Evolutionary conservation across 2,329 filamentous ascomycete species (phyloP).

Genomic region (Chrysoporthe puriensis): DNA sequence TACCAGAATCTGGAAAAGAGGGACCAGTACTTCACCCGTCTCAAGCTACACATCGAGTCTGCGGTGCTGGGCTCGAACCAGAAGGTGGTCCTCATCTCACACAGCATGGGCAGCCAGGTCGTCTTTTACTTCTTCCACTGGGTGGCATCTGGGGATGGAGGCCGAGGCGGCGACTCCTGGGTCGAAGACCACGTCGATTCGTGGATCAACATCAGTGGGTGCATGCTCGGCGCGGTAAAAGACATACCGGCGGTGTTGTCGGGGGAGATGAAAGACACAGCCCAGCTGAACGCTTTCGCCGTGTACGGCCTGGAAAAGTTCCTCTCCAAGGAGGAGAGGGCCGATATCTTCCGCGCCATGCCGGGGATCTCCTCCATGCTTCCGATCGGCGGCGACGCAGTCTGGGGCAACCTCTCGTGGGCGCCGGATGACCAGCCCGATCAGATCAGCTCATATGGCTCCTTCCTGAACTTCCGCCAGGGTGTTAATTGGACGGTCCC

Average conservation of each 20-base stretch:
- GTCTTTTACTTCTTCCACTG: constrained; percentile 78
- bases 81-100: constrained; percentile 85
- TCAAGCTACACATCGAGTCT: constrained; percentile 90
- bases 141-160: constrained; percentile 79
- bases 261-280: constrained; percentile 98
- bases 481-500: constrained; percentile 66
- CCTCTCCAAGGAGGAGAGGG: constrained; percentile 84
- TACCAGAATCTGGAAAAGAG: constrained; percentile 87
- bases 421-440: constrained; percentile 84
- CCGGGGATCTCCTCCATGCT: constrained; percentile 96
- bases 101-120: constrained; percentile 98
- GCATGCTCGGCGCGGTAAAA: constrained; percentile 95
- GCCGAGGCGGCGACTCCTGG: constrained; percentile 83
- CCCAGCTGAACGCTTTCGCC: constrained; percentile 92
- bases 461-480: constrained; percentile 80
- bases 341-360: constrained; percentile 95
- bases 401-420: constrained; percentile 91
- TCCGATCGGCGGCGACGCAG: constrained; percentile 86
- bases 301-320: constrained; percentile 98
- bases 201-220: constrained; percentile 98
- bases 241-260: constrained; percentile 88
- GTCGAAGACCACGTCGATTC: constrained; percentile 88
- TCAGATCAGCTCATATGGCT: constrained; percentile 76
- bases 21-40: constrained; percentile 89
- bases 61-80: constrained; percentile 72